Evolutionary conservation across 108 stramenopile genomes (phyloP).

Genomic region (Cafeteria roenbergensis): DNA sequence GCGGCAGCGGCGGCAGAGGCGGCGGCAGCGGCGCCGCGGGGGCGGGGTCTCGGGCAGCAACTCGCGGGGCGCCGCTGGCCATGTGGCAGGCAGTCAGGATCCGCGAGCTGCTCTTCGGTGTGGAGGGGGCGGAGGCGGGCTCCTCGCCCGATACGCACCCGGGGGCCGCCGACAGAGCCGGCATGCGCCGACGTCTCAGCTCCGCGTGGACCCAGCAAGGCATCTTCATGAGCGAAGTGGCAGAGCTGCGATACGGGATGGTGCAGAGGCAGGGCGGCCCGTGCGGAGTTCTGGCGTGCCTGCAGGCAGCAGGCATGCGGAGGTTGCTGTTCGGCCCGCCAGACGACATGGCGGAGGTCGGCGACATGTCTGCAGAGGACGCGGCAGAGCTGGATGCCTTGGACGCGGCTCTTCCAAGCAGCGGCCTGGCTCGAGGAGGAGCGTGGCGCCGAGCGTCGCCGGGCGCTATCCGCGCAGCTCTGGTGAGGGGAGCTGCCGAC

Average conservation of each 20-base stretch:
- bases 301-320: constrained; percentile 30
- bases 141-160: too few species aligned
- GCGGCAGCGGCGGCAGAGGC: too few species aligned
- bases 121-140: too few species aligned
- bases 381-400: constrained; percentile 11
- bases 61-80: too few species aligned
- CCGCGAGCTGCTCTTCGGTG: too few species aligned
- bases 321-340: constrained; percentile 15
- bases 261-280: constrained; percentile 41
- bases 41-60: too few species aligned
- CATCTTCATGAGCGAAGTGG: constrained; percentile 20
- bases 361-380: constrained; percentile 7
- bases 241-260: constrained; percentile 28
- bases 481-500: neutral
- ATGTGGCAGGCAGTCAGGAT: too few species aligned
- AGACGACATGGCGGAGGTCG: constrained; percentile 16
- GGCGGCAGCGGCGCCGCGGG: too few species aligned
- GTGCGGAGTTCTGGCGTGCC: constrained; percentile 36
- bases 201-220: constrained; percentile 29
- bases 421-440: neutral
- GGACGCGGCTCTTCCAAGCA: constrained; percentile 20
- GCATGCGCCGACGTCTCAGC: too few species aligned
- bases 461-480: neutral
- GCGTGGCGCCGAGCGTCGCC: neutral
- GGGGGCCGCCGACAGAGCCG: too few species aligned